Evolutionary conservation across 129 eudicot genomes (phyloP), one percentile per base, ranked within the genome.

Genomic region (Flaveria bidentis): DNA sequence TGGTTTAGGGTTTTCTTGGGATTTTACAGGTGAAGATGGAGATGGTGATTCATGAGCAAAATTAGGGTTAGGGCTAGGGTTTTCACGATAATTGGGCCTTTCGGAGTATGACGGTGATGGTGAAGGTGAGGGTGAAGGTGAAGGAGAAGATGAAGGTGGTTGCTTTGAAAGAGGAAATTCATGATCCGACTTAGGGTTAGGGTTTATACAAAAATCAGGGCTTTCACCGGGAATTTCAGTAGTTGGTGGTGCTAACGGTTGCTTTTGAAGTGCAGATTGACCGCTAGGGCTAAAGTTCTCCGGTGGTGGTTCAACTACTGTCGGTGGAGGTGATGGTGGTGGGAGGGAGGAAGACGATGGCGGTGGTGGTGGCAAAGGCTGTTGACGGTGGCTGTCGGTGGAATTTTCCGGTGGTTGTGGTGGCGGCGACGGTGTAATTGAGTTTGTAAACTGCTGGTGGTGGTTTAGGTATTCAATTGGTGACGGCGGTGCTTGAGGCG

Each of bases 321-420:
- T 22, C 15, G 85, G 75, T 25, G 76, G 73, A 0, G 41, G 41
- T 23, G 45, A 50, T 25, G 77, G 81, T 39, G 79, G 86, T 26
- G 3, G 73, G 52, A 49, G 2, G 51, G 55, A 79, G 39, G 68
- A 71, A 69, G 75, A 55, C 56, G 87, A 78, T 16, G 91, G 71
- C 17, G 87, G 81, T 46, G 56, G 72, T 26, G 36, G 36, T 0
- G 36, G 36, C 36, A 30, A 30, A 30, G 36, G 36, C 36, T 30
- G 36, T 30, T 30, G 36, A 30, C 36, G 5, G 36, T 30, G 36
- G 36, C 36, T 30, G 47, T 67, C 49, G 52, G 26, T 47, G 1
- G 69, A 44, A 4, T 55, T 64, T 69, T 76, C 69, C 67, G 79
- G 60, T 73, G 9, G 74, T n/a, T 62, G 49, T 2, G 58, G 41